Evolutionary conservation across 768 basidiomycete genomes (phyloP), one percentile per base, ranked within the genome.

Genomic region (Mycena metata): DNA sequence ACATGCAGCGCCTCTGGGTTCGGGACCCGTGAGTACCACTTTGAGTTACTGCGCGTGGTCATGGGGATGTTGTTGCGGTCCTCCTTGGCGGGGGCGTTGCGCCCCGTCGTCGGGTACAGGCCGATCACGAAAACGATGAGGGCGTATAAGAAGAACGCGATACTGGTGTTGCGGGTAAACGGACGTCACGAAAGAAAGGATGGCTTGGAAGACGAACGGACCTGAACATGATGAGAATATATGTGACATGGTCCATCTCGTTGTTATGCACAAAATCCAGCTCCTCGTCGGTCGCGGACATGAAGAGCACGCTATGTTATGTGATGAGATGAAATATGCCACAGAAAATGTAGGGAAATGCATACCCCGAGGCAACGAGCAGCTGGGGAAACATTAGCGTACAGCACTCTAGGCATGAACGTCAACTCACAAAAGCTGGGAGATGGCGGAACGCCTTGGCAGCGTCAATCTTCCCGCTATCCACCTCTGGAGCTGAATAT

Each of bases 221-320:
- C 93, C 91, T 91, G 81, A 90, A 91, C 85, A 95, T 91, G 75
- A 93, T 91, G 19, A 96, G 84, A 42, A 92, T 84, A 74, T 96
- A 97, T 0, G 96, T 96, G 65, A 96, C 95, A 74, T 96, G 94
- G 76, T 97, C 96, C 89, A 97, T 94, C 47, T 87, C 91, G 21
- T 81, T 82, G 15, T 87, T 87, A 69, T 94, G 84, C 5, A 91
- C 87, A 67, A 85, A 92, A 26, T 85, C 74, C 33, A 97, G 81
- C 77, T 97, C 94, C 80, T 98, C 96, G 76, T 98, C 95, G 0
- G 96, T 98, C 0, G 91, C 96, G 16, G 92, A 93, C 89, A 97
- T 95, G 83, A 98, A 98, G 19, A 95, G 79, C 3, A 96, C 78
- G 17, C 65, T 8, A 94, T 92, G 64, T 2, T 36, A n/a, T 51